phyloP scores from a whole-genome alignment of 106 monocot species.

The Amphibolis antarctica region DNA sequence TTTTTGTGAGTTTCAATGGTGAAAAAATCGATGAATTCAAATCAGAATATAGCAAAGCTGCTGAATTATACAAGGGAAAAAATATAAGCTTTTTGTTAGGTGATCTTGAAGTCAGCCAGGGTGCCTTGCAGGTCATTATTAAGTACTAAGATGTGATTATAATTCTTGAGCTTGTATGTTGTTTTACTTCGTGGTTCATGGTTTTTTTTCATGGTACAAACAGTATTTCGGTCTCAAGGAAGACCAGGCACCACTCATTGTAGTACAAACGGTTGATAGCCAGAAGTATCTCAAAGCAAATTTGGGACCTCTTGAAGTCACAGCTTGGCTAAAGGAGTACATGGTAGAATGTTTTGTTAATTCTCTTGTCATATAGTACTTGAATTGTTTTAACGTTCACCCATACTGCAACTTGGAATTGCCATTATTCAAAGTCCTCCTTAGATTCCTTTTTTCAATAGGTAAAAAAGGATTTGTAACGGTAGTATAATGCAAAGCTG shows the following conservation, averaged over 20 bases:
- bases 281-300: constrained; percentile 66
- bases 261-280: constrained; percentile 46
- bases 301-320: constrained; percentile 49
- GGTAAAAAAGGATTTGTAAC: too few species aligned
- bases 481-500: too few species aligned
- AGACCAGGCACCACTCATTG: constrained; percentile 58
- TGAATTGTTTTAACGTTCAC: too few species aligned
- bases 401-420: too few species aligned
- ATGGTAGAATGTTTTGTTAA: constrained; percentile 15
- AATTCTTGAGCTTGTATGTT: constrained; percentile 2
- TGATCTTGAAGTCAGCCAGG: constrained; percentile 61
- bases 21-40: constrained; percentile 52
- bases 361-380: not conserved
- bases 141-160: not conserved
- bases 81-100: constrained; percentile 64
- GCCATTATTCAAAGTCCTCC: too few species aligned
- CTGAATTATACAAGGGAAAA: constrained; percentile 39
- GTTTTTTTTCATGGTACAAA: constrained; percentile 1
- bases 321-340: constrained; percentile 65
- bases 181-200: not conserved
- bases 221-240: constrained; percentile 67
- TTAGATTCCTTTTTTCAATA: too few species aligned
- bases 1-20: constrained; percentile 56
- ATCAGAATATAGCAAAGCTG: constrained; percentile 45
- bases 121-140: constrained; percentile 67